Conservation (phyloP, 208 protist species). For the Vickermania ingenoplastis region DNA sequence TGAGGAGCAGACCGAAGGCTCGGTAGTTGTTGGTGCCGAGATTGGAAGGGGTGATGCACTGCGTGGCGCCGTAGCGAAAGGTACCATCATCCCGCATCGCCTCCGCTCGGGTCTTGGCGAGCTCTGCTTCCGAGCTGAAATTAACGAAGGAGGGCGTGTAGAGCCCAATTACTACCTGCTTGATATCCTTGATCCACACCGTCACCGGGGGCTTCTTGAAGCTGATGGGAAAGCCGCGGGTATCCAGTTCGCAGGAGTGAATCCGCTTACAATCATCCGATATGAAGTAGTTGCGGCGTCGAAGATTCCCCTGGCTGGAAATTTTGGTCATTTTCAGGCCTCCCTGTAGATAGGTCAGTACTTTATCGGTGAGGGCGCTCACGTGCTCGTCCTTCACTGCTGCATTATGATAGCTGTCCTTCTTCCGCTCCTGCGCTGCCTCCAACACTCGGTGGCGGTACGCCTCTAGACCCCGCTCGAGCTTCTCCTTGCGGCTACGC, state of each 20-base stretch:
- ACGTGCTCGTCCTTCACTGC: conserved; percentile 80
- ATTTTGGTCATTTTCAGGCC: conserved; percentile 87
- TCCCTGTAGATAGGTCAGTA: conserved; percentile 77
- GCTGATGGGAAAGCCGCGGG: conserved; percentile 61
- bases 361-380: conserved; percentile 69
- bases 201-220: conserved; percentile 78
- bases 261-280: conserved; percentile 84
- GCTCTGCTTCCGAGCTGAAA: conserved; percentile 64
- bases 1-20: conserved; percentile 71
- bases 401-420: conserved; percentile 77
- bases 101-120: conserved; percentile 54
- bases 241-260: conserved; percentile 83
- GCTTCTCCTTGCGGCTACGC: conserved; percentile 76
- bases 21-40: conserved; percentile 82
- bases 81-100: conserved; percentile 71
- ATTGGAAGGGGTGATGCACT: conserved; percentile 67
- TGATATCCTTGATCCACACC: conserved; percentile 78
- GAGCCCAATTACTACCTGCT: conserved; percentile 67
- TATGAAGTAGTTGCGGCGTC: conserved; percentile 81
- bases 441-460: conserved; percentile 78
- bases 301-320: conserved; percentile 60
- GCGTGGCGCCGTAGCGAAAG: conserved; percentile 65
- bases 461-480: conserved; percentile 77
- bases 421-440: conserved; percentile 64
- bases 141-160: conserved; percentile 75